phyloP scores from a whole-genome alignment of 371 early-diverging fungal genomes.

The Mucor indicus region DNA sequence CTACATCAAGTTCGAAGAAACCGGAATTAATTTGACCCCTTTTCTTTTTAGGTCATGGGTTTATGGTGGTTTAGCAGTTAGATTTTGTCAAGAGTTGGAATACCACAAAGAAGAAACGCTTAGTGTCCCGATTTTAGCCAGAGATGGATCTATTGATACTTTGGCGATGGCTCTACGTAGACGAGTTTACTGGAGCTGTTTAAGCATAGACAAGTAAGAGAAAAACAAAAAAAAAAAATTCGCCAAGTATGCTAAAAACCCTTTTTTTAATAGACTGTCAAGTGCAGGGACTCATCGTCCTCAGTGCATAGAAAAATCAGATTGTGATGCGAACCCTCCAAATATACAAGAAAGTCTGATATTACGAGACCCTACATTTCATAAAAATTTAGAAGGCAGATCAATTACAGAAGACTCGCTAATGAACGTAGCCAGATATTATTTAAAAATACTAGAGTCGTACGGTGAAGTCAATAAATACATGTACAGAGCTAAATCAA shows the following conservation, averaged over 20 bases:
- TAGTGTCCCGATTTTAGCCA: slow-evolving; percentile 25
- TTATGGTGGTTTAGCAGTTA: slow-evolving; percentile 65
- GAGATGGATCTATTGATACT: slow-evolving; percentile 44
- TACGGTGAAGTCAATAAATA: slow-evolving; percentile 52
- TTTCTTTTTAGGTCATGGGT: slow-evolving; percentile 51
- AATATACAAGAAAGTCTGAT: slow-evolving; percentile 47
- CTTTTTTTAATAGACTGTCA: slow-evolving; percentile 18
- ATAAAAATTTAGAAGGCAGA: slow-evolving; percentile 21
- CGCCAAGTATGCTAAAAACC: too few species aligned
- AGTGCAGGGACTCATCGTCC: slow-evolving; percentile 58
- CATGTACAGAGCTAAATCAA: slow-evolving; percentile 48
- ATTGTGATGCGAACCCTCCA: slow-evolving; percentile 50
- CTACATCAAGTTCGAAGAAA: too few species aligned
- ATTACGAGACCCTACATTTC: slow-evolving; percentile 25
- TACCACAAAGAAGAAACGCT: slow-evolving; percentile 54
- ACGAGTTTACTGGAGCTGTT: slow-evolving; percentile 58
- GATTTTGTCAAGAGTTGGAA: slow-evolving; percentile 58
- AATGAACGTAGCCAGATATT: slow-evolving; percentile 28
- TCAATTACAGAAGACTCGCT: slow-evolving; percentile 29
- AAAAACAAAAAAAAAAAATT: neutral
- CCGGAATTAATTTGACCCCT: slow-evolving; percentile 2
- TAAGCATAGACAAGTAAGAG: slow-evolving; percentile 42
- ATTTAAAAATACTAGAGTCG: slow-evolving; percentile 23
- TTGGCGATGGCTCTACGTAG: slow-evolving; percentile 52
- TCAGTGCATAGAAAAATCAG: slow-evolving; percentile 52